Evolutionary conservation across 176 grass and related monocot genomes (phyloP), one percentile per base, ranked within the genome.

Genomic region (Poa pratensis): DNA sequence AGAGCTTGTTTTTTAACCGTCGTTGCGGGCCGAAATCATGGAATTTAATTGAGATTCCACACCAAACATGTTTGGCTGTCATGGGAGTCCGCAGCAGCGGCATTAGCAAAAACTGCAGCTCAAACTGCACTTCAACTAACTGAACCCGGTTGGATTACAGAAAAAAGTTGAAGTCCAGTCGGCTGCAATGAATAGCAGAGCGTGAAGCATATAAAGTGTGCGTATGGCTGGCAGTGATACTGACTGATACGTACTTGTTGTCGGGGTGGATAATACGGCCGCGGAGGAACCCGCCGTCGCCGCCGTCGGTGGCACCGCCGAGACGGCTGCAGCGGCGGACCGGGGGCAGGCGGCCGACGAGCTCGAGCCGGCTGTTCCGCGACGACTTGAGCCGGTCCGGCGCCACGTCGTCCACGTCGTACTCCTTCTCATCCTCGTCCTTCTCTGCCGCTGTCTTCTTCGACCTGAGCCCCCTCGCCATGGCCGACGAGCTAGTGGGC

Each of bases 191-290:
- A n/a, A n/a, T n/a, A n/a, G n/a, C n/a, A n/a, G n/a, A n/a, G n/a
- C n/a, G n/a, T n/a, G n/a, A n/a, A n/a, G n/a, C n/a, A n/a, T n/a
- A n/a, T n/a, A n/a, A n/a, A n/a, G n/a, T n/a, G n/a, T n/a, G 9
- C 0, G 9, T 43, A 23, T 18, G 45, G 23, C 24, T n/a, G n/a
- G n/a, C n/a, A n/a, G n/a, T n/a, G n/a, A 28, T 5, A 0, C 0
- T 16, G 4, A 50, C 48, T 50, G 14, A 19, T 2, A 15, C 81
- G 16, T 83, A 94, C 97, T 51, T 75, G 82, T 96, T 91, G 65
- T 96, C 97, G 35, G 94, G 94, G 85, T 54, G 79, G 81, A 99
- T 90, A 78, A 99, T 49, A 72, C 84, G 83, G 78, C 81, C 49
- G 39, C 81, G 76, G 34, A 88, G 48, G 65, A 76, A 58, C 0